These are phyloP conservation scores for Zizania palustris DNA, from an alignment of 202 grass and related monocot genomes.

Conservation along the genomic window DNA sequence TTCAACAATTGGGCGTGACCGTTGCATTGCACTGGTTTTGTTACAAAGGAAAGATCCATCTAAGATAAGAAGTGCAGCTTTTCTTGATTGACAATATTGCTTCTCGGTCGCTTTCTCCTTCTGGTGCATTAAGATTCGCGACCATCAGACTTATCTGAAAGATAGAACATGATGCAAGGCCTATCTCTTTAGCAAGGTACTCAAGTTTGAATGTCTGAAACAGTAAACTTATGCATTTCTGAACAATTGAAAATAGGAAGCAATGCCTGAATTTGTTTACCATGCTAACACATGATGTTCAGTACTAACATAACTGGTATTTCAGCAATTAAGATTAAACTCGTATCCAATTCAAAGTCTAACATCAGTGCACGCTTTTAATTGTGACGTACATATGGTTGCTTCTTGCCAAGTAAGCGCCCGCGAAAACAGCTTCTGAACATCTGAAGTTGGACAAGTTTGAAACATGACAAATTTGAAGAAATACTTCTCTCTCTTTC, in stretches of 20 bases:
- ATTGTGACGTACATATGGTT: no score
- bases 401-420: no score
- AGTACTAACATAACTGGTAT: neutral
- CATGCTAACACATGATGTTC: no score
- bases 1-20: neutral
- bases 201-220: neutral
- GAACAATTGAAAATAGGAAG: neutral
- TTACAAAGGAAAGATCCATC: neutral
- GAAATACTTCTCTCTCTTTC: no score
- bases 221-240: no score
- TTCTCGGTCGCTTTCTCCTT: neutral
- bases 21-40: neutral
- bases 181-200: neutral
- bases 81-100: constrained; percentile 20
- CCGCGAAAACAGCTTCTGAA: no score
- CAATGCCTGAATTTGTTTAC: neutral
- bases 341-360: no score
- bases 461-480: no score
- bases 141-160: neutral
- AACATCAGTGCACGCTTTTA: no score
- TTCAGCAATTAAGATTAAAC: no score
- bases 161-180: constrained; percentile 10
- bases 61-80: constrained; percentile 22
- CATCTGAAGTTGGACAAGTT: no score
- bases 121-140: no score